Evolutionary conservation across 768 basidiomycete species (phyloP).

Genomic region (Xerocomus brunneocitrinus): DNA sequence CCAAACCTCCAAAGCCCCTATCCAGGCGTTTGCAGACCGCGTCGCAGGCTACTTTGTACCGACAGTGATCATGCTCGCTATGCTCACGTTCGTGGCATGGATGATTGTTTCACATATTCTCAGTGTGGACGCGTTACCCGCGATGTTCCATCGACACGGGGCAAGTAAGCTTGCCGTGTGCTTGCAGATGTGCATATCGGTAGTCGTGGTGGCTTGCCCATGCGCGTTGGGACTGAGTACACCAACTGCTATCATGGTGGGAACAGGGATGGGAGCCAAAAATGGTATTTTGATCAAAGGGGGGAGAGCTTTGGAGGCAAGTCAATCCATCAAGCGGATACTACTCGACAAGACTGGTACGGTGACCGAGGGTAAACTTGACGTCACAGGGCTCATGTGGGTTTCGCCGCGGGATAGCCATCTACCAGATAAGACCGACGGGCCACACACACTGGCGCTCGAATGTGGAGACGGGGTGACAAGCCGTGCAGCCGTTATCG

Average conservation of each 20-base stretch:
- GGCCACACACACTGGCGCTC: slow-evolving; percentile 10
- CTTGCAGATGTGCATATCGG: slow-evolving; percentile 94
- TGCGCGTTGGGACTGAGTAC: slow-evolving; percentile 95
- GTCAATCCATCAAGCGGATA: slow-evolving; percentile 73
- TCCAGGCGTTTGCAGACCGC: slow-evolving; percentile 93
- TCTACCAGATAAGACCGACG: slow-evolving; percentile 11
- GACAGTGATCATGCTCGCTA: slow-evolving; percentile 75
- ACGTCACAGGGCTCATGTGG: slow-evolving; percentile 77
- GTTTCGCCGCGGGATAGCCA: slow-evolving; percentile 37
- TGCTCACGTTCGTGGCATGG: slow-evolving; percentile 82
- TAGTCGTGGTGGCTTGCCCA: slow-evolving; percentile 96
- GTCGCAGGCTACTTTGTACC: slow-evolving; percentile 97
- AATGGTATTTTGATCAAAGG: slow-evolving; percentile 99
- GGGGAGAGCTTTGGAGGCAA: slow-evolving; percentile 89
- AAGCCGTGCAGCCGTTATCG: slow-evolving; percentile 55
- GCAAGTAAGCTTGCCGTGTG: slow-evolving; percentile 86
- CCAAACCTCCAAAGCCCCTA: slow-evolving; percentile 96
- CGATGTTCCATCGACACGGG: slow-evolving; percentile 81
- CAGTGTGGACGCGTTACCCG: slow-evolving; percentile 58
- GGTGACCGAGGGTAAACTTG: slow-evolving; percentile 91
- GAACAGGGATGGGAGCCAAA: slow-evolving; percentile 93
- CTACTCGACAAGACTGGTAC: slow-evolving; percentile 98
- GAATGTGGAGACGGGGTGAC: slow-evolving; percentile 61
- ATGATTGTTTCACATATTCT: slow-evolving; percentile 63
- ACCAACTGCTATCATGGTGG: slow-evolving; percentile 99